These are phyloP conservation scores for Pichia sp. DNA, from an alignment of 1,139 yeast species.

Conservation along the genomic window DNA sequence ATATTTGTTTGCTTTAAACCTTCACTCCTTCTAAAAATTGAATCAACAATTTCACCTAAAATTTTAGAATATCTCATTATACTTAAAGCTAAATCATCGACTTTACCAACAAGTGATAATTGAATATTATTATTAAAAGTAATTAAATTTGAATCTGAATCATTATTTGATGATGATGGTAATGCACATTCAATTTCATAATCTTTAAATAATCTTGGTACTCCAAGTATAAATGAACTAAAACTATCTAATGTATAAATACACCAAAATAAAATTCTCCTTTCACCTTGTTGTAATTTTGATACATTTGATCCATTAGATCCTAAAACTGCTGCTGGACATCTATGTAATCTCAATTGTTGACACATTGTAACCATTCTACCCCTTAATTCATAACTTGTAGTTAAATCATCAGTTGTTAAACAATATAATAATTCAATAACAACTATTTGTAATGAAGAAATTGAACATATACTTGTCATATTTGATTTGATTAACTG, in stretches of 20 bases:
- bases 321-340: conserved; percentile 76
- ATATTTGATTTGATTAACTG: conserved; percentile 44
- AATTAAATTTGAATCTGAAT: conserved; percentile 39
- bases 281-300: conserved; percentile 66
- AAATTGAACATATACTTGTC: conserved; percentile 54
- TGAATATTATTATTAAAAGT: conserved; percentile 47
- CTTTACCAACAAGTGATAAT: conserved; percentile 62
- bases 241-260: conserved; percentile 72
- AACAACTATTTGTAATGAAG: conserved; percentile 62
- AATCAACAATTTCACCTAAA: conserved; percentile 65
- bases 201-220: conserved; percentile 72
- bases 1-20: conserved; percentile 21
- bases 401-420: conserved; percentile 65
- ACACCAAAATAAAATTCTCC: conserved; percentile 81
- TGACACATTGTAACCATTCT: conserved; percentile 78
- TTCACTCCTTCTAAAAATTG: conserved; percentile 44
- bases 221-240: conserved; percentile 69
- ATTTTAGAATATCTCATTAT: conserved; percentile 67
- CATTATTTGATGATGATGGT: conserved; percentile 41
- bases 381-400: conserved; percentile 71
- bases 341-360: conserved; percentile 75
- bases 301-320: conserved; percentile 50
- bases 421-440: conserved; percentile 66
- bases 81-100: conserved; percentile 52
- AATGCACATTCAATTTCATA: conserved; percentile 80